Evolutionary conservation across 2,329 filamentous ascomycete genomes (phyloP).

Genomic region (Colletotrichum cereale): DNA sequence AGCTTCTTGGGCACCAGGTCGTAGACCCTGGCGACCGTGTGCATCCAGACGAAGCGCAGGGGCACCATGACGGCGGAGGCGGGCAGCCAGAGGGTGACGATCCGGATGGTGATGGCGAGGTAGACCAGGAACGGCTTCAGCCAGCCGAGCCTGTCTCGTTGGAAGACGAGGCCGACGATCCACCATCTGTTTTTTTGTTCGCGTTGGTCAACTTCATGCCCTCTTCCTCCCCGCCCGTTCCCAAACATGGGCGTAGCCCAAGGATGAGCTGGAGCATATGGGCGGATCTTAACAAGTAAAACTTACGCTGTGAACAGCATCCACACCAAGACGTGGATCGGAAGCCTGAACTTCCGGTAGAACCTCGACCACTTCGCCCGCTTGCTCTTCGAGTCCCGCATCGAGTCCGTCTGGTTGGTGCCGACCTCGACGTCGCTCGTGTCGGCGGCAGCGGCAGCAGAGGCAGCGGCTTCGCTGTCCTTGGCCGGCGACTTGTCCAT

Average conservation of each 20-base stretch:
- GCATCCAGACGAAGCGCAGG: conserved; percentile 25
- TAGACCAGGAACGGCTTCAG: conserved; percentile 76
- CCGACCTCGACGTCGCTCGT: conserved; percentile 29
- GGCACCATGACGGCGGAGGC: conserved; percentile 32
- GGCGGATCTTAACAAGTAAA: not conserved
- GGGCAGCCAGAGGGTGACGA: conserved; percentile 54
- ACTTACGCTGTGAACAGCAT: conserved; percentile 35
- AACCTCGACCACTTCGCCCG: not conserved
- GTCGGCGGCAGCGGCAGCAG: not conserved
- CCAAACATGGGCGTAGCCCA: no score
- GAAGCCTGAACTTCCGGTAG: conserved; percentile 28
- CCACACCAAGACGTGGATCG: conserved; percentile 27
- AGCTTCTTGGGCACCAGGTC: conserved; percentile 27
- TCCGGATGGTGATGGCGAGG: conserved; percentile 71
- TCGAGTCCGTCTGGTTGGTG: conserved; percentile 8
- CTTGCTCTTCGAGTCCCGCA: conserved; percentile 13
- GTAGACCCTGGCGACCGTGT: conserved; percentile 25
- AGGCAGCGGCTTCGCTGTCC: not conserved
- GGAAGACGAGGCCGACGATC: conserved; percentile 37
- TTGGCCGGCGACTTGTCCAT: not conserved
- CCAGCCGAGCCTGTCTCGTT: conserved; percentile 58
- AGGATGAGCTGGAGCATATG: no score
- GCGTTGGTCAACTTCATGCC: not conserved
- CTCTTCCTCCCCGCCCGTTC: no score
- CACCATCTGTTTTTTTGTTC: conserved; percentile 33